phyloP scores from a whole-genome alignment of 2,329 filamentous ascomycete genomes.

The Monosporascus sp. region DNA sequence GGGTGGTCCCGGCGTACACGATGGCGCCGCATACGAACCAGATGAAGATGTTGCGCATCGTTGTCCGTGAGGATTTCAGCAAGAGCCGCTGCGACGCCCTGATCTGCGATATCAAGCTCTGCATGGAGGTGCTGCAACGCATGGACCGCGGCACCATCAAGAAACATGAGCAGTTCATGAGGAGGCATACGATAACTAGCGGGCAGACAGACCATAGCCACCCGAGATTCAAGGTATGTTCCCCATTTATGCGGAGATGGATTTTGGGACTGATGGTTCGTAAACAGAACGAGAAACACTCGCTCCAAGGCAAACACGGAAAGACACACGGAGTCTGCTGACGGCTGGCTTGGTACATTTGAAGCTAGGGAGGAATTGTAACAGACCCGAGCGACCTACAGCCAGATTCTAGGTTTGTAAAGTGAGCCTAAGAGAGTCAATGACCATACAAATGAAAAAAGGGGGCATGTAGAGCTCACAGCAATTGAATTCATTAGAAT shows the following conservation, averaged over 20 bases:
- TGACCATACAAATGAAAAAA: too few relatives aligned
- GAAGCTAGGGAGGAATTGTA: too few relatives aligned
- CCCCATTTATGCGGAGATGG: neutral
- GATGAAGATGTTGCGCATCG: slow-evolving; percentile 87
- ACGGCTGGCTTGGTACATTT: slow-evolving; percentile 15
- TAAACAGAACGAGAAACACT: slow-evolving; percentile 69
- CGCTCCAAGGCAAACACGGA: slow-evolving; percentile 80
- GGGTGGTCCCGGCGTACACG: slow-evolving; percentile 94
- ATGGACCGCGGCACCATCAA: slow-evolving; percentile 70
- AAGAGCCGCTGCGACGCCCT: slow-evolving; percentile 76
- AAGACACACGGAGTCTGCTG: slow-evolving; percentile 87
- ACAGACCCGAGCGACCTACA: too few relatives aligned
- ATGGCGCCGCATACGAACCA: slow-evolving; percentile 85
- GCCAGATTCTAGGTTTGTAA: too few relatives aligned
- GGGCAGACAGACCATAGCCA: slow-evolving; percentile 50
- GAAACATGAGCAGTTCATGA: slow-evolving; percentile 63
- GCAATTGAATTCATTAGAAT: too few relatives aligned
- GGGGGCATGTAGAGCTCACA: too few relatives aligned
- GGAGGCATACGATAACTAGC: slow-evolving; percentile 48
- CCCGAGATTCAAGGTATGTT: slow-evolving; percentile 44
- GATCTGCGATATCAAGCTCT: slow-evolving; percentile 73
- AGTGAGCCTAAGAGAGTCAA: too few relatives aligned
- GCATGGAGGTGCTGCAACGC: slow-evolving; percentile 63
- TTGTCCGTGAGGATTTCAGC: slow-evolving; percentile 89
- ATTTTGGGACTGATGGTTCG: slow-evolving; percentile 4